These are phyloP conservation scores for Ricinus communis DNA, from an alignment of 345 rosid species.

Conservation along the genomic window DNA sequence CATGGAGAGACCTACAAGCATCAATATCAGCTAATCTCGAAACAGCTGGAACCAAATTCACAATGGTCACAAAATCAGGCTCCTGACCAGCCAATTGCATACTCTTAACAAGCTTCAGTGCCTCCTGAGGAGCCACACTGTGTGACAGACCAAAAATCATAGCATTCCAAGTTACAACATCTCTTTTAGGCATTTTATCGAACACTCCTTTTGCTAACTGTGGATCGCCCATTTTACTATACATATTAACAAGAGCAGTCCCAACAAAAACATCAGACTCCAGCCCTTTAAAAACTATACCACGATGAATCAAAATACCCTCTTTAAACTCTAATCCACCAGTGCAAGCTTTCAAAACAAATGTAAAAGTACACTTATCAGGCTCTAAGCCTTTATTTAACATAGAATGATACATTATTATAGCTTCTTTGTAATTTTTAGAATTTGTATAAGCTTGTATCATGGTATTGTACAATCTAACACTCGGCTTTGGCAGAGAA, in stretches of 20 bases:
- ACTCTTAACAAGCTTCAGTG: constrained; percentile 34
- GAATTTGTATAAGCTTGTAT: constrained; percentile 48
- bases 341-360: constrained; percentile 61
- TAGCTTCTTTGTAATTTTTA: constrained; percentile 39
- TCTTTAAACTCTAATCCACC: constrained; percentile 41
- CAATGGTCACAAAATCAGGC: constrained; percentile 43
- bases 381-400: constrained; percentile 39
- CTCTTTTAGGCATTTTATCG: constrained; percentile 50
- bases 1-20: constrained; percentile 54
- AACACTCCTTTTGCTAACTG: constrained; percentile 44
- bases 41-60: constrained; percentile 61
- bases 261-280: constrained; percentile 57
- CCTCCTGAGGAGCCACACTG: constrained; percentile 34
- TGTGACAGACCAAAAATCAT: constrained; percentile 49
- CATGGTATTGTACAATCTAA: constrained; percentile 48
- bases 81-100: constrained; percentile 38
- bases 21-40: constrained; percentile 40
- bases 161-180: constrained; percentile 50
- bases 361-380: constrained; percentile 57
- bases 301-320: constrained; percentile 48
- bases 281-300: constrained; percentile 37
- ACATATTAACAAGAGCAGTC: constrained; percentile 52
- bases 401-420: constrained; percentile 43
- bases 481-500: constrained; percentile 45
- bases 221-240: constrained; percentile 46